These are phyloP conservation scores for Candida khao-thaluensis DNA, from an alignment of 805 yeast species.

Conservation along the genomic window DNA sequence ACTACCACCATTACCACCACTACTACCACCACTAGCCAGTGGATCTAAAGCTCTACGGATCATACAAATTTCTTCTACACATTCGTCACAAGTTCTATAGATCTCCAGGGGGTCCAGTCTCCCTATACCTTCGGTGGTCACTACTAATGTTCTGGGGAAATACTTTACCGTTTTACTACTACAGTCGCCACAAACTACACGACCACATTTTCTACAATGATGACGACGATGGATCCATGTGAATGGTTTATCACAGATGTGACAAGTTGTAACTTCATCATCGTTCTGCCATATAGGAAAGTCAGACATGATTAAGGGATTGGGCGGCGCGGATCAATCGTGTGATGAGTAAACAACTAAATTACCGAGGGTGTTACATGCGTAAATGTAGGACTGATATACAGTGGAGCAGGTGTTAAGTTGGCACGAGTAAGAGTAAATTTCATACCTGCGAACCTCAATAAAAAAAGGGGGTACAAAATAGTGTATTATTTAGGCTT, in stretches of 20 bases:
- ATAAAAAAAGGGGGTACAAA: not conserved
- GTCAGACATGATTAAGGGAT: slow-evolving; percentile 3
- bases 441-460: slow-evolving; percentile 2
- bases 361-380: too few relatives aligned
- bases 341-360: too few relatives aligned
- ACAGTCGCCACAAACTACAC: slow-evolving; percentile 72
- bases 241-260: slow-evolving; percentile 52
- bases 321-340: slow-evolving; percentile 3
- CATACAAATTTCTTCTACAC: slow-evolving; percentile 62
- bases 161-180: slow-evolving; percentile 53
- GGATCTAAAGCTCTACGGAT: slow-evolving; percentile 22
- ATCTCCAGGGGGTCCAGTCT: slow-evolving; percentile 52
- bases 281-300: slow-evolving; percentile 71
- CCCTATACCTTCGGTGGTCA: slow-evolving; percentile 49
- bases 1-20: not conserved
- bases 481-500: not conserved
- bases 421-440: not conserved
- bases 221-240: slow-evolving; percentile 70
- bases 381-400: too few relatives aligned
- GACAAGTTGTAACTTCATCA: slow-evolving; percentile 49
- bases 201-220: slow-evolving; percentile 82
- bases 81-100: slow-evolving; percentile 74
- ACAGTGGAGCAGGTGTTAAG: too few relatives aligned
- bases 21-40: not conserved
- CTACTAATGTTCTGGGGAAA: slow-evolving; percentile 58